Conservation (phyloP, 495 filamentous ascomycete genomes). For the Cenococcum geophilum region DNA sequence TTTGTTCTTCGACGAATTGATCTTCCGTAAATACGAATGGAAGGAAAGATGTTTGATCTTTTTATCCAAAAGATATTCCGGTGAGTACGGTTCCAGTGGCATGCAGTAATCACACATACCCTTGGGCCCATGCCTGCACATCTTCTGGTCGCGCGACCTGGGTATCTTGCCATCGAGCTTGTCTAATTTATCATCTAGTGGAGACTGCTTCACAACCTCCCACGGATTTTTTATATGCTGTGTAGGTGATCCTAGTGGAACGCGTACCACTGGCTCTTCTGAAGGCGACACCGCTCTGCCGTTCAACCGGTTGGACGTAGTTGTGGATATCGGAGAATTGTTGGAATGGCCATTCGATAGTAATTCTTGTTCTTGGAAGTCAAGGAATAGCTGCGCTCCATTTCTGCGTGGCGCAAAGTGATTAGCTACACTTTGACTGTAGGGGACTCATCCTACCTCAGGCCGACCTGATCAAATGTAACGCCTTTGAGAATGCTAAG, state of each 20-base stretch:
- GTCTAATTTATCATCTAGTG: constrained; percentile 79
- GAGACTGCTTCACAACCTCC: constrained; percentile 83
- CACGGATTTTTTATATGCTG: constrained; percentile 77
- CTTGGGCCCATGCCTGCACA: constrained; percentile 93
- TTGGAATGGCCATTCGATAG: constrained; percentile 48
- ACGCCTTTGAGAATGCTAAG: constrained; percentile 61
- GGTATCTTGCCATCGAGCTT: constrained; percentile 89
- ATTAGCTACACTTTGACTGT: constrained; percentile 1
- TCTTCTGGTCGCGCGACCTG: constrained; percentile 64
- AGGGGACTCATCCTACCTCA: constrained; percentile 49
- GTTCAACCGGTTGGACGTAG: constrained; percentile 55
- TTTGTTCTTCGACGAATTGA: constrained; percentile 94
- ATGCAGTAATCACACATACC: constrained; percentile 99
- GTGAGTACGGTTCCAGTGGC: constrained; percentile 91
- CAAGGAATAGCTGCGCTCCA: constrained; percentile 83
- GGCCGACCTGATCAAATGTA: constrained; percentile 61
- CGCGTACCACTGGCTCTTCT: constrained; percentile 58
- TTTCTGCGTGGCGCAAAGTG: constrained; percentile 51
- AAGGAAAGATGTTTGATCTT: constrained; percentile 99
- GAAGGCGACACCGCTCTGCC: constrained; percentile 67
- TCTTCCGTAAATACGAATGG: constrained; percentile 87
- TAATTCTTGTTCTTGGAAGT: constrained; percentile 55
- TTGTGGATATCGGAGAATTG: constrained; percentile 32
- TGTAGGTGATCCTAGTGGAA: constrained; percentile 50
- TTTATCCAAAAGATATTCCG: constrained; percentile 79